A percentile compares a stretch with the other conserved stretches of the same genome.
Conservation (phyloP, 2,329 filamentous ascomycete genomes). For the Nannizziopsis barbatae region DNA sequence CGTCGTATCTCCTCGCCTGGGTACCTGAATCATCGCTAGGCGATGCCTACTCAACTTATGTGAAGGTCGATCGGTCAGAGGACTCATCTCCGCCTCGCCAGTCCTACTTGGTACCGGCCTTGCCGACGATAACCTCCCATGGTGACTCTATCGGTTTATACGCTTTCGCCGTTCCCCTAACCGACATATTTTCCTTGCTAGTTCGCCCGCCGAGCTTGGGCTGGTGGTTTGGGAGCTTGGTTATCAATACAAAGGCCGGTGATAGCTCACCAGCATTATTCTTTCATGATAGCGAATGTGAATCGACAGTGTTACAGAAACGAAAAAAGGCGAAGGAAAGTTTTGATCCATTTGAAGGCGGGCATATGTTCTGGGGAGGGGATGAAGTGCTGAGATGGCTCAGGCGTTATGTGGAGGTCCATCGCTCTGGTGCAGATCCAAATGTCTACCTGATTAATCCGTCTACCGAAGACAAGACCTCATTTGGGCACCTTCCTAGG, state of each 20-base stretch:
- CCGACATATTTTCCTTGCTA: slow-evolving; percentile 78
- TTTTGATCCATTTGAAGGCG: slow-evolving; percentile 82
- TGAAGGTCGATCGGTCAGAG: slow-evolving; percentile 89
- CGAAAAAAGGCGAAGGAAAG: slow-evolving; percentile 71
- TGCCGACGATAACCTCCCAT: slow-evolving; percentile 72
- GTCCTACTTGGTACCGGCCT: slow-evolving; percentile 81
- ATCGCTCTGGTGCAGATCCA: slow-evolving; percentile 73
- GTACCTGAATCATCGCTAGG: slow-evolving; percentile 80
- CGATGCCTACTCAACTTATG: slow-evolving; percentile 76
- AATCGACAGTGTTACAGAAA: slow-evolving; percentile 88
- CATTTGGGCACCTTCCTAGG: slow-evolving; percentile 51
- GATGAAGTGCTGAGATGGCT: slow-evolving; percentile 92
- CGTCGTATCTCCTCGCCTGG: slow-evolving; percentile 82
- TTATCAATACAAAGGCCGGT: slow-evolving; percentile 82
- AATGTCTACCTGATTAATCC: slow-evolving; percentile 89
- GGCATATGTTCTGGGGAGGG: slow-evolving; percentile 86
- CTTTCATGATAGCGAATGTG: slow-evolving; percentile 94
- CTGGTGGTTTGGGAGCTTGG: slow-evolving; percentile 96
- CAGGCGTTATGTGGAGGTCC: slow-evolving; percentile 68
- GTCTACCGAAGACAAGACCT: slow-evolving; percentile 66
- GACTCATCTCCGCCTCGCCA: slow-evolving; percentile 70
- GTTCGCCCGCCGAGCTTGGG: slow-evolving; percentile 85
- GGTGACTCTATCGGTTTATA: slow-evolving; percentile 63
- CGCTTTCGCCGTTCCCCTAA: slow-evolving; percentile 82
- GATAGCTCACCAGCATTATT: slow-evolving; percentile 93